Conservation (phyloP, 2,329 filamentous ascomycete species). For the Aspergillus aculeatus region DNA sequence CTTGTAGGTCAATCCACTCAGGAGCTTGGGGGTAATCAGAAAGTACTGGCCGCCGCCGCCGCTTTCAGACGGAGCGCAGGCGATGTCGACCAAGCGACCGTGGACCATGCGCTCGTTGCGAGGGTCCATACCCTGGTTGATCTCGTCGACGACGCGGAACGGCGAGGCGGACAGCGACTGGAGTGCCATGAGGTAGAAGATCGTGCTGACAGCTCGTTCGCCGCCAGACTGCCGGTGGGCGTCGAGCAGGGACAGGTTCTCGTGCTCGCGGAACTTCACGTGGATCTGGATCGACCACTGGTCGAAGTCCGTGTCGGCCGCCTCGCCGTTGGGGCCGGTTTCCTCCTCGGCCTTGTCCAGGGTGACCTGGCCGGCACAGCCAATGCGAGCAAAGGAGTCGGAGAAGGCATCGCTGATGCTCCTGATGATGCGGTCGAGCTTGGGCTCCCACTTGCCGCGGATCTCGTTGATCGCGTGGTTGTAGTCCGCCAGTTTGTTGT, state of each 20-base stretch:
- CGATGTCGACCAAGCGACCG: slow-evolving; percentile 96
- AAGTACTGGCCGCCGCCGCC: slow-evolving; percentile 73
- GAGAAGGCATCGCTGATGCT: slow-evolving; percentile 89
- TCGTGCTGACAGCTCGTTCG: slow-evolving; percentile 92
- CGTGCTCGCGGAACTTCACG: slow-evolving; percentile 89
- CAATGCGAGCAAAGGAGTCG: slow-evolving; percentile 91
- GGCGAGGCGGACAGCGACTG: slow-evolving; percentile 91
- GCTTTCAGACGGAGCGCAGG: slow-evolving; percentile 61
- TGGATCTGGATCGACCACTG: slow-evolving; percentile 91
- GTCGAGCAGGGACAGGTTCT: slow-evolving; percentile 79
- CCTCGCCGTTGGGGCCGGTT: slow-evolving; percentile 30
- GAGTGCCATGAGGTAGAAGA: slow-evolving; percentile 98
- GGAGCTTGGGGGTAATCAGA: slow-evolving; percentile 92
- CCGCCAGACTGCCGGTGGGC: slow-evolving; percentile 94
- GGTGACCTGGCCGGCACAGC: slow-evolving; percentile 85
- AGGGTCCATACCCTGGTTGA: slow-evolving; percentile 99
- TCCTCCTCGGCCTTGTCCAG: slow-evolving; percentile 67
- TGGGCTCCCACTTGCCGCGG: slow-evolving; percentile 76
- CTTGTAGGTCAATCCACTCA: slow-evolving; percentile 82
- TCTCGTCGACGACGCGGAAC: slow-evolving; percentile 98
- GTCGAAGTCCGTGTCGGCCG: slow-evolving; percentile 72
- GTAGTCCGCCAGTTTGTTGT: slow-evolving; percentile 56
- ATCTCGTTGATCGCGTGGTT: slow-evolving; percentile 62
- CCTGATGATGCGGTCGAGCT: slow-evolving; percentile 71
- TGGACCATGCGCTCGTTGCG: slow-evolving; percentile 98